Base-by-base conservation (phyloP, 108 stramenopile genomes). In the Nitzschia sp. region DNA sequence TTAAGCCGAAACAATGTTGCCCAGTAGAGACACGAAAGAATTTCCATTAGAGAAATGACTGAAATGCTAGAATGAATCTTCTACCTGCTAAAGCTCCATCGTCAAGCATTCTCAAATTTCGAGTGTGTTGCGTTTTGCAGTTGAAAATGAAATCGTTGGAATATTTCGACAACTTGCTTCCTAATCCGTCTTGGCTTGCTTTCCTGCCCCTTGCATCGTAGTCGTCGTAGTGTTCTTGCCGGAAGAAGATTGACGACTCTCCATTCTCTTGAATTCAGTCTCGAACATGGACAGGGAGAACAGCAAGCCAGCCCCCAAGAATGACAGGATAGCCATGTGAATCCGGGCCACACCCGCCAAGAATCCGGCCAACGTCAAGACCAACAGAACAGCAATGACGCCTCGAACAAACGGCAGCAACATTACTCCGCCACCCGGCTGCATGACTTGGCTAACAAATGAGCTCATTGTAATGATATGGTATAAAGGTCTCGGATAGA, bases 251-350 rank as follows among this genome's bases (percentile, higher is more conserved):
- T 70, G 19, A 54, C 61, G 29, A 21, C 46, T 33, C 71, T 90
- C 81, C 15, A 87, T 65, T 54, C 90, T 91, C 46, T 87, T 85
- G 83, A 83, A 95, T 38, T 87, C 90, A 46, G 58, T 63, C 77
- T 91, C 88, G 58, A 95, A 95, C 70, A 88, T 83, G 19, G 86
- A 79, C 19, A 95, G 74, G 31, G 84, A 85, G 27, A 92, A 57
- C 30, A 95, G 68, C 30, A 95, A 65, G 19, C 93, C 93, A 25
- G 64, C 77, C 27, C 82, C 71, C 58, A 95, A 73, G 51, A 75
- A 83, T 31, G 81, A 80, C 15, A 95, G 84, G 45, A 95, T 81
- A 18, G 79, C 89, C 93, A 95, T 95, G 76, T 95, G 93, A 65
- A 95, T 82, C 25, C 93, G 76, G 26, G 93, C 93, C 13, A 95